Evolutionary conservation across 345 rosid species (phyloP).

Genomic region (Brassica juncea): DNA sequence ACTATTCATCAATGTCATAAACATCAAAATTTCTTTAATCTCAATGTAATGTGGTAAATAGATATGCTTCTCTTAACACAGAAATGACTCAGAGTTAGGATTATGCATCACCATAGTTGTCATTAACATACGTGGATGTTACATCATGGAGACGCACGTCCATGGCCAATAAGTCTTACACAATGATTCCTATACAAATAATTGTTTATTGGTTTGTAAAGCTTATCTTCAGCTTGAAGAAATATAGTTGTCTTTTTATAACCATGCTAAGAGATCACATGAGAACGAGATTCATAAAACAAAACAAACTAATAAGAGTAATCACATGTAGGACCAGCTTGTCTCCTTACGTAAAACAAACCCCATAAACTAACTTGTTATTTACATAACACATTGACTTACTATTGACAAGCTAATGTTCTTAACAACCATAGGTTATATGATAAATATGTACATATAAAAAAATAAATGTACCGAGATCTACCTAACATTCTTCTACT

Average conservation of each 20-base stretch:
- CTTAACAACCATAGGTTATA: conserved; percentile 37
- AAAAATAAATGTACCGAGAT: conserved; percentile 7
- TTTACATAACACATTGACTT: conserved; percentile 28
- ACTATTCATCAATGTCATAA: not conserved
- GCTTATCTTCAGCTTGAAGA: conserved; percentile 33
- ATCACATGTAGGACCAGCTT: conserved; percentile 30
- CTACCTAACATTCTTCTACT: conserved; percentile 31
- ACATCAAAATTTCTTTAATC: not conserved
- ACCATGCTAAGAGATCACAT: conserved; percentile 28
- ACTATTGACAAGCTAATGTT: conserved; percentile 28
- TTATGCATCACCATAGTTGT: conserved; percentile 12
- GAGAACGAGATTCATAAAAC: conserved; percentile 22
- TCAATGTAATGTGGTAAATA: not conserved
- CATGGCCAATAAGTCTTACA: not conserved
- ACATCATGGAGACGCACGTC: conserved; percentile 15
- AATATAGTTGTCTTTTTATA: conserved; percentile 16
- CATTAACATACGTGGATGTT: conserved; percentile 1
- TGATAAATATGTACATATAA: conserved; percentile 14
- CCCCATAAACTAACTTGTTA: conserved; percentile 3
- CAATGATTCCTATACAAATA: not conserved
- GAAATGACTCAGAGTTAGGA: not conserved
- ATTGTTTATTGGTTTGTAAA: conserved; percentile 13
- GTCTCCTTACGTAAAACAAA: conserved; percentile 33
- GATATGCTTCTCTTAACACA: not conserved
- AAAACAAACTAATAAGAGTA: conserved; percentile 10